phyloP scores from a whole-genome alignment of 1,284 basidiomycete species.

The Thecaphora frezii region DNA sequence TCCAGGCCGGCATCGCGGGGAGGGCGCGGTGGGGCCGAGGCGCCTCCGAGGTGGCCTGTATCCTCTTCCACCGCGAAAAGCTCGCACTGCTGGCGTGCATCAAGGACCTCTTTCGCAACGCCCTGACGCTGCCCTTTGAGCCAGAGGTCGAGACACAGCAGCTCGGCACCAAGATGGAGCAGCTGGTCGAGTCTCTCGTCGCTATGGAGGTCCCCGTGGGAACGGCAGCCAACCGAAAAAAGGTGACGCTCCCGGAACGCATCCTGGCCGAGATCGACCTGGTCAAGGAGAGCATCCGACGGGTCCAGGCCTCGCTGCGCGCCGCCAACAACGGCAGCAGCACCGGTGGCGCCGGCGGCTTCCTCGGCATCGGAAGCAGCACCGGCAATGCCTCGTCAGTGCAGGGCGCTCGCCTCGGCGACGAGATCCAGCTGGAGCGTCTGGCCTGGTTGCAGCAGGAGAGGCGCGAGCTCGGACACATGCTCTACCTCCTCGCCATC shows the following conservation, averaged over 20 bases:
- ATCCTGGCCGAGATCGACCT: constrained; percentile 43
- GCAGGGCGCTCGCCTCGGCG: constrained; percentile 25
- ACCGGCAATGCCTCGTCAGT: constrained; percentile 3
- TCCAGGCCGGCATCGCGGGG: constrained; percentile 50
- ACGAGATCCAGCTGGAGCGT: constrained; percentile 54
- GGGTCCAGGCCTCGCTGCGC: constrained; percentile 36
- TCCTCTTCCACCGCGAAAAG: constrained; percentile 52
- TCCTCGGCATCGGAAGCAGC: constrained; percentile 27
- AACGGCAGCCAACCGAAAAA: constrained; percentile 11
- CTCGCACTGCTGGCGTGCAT: constrained; percentile 50
- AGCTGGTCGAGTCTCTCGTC: constrained; percentile 45
- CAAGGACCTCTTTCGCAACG: constrained; percentile 45
- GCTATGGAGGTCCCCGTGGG: constrained; percentile 19
- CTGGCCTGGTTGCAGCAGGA: constrained; percentile 47
- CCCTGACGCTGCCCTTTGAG: constrained; percentile 48
- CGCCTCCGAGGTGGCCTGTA: constrained; percentile 50
- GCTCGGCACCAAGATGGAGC: constrained; percentile 46
- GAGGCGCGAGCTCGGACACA: constrained; percentile 46
- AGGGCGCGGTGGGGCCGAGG: constrained; percentile 49
- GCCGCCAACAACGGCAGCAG: constrained; percentile 21
- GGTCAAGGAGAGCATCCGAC: constrained; percentile 18
- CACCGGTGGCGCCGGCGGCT: constrained; percentile 24
- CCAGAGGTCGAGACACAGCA: constrained; percentile 36
- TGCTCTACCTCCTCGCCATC: constrained; percentile 52
- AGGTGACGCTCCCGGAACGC: constrained; percentile 22